A percentile compares a stretch with the other conserved stretches of the same genome.
These are phyloP conservation scores for Rhodotorula glutinis DNA, from an alignment of 1,284 basidiomycete genomes.

Conservation along the genomic window DNA sequence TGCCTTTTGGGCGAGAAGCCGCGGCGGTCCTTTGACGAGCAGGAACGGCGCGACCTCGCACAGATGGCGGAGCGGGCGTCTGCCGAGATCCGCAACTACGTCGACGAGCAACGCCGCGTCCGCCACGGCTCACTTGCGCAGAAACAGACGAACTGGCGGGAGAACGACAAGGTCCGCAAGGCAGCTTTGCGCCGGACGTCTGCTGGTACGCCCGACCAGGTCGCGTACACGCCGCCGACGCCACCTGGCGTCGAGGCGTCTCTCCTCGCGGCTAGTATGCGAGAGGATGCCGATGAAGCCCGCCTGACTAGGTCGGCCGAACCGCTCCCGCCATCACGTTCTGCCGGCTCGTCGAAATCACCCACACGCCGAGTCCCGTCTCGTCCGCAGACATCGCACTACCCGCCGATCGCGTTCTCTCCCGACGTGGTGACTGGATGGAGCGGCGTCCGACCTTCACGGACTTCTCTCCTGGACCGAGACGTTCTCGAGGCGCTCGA, in stretches of 20 bases:
- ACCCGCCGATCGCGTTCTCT: too few relatives aligned
- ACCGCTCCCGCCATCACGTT: too few relatives aligned
- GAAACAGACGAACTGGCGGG: slow-evolving; percentile 4
- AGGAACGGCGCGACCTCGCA: slow-evolving; percentile 27
- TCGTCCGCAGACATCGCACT: too few relatives aligned
- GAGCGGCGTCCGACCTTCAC: background rate
- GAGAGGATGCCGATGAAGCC: too few relatives aligned
- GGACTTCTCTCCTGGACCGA: background rate
- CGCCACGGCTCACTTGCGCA: slow-evolving; percentile 1
- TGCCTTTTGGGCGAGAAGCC: slow-evolving; percentile 34
- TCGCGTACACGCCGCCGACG: too few relatives aligned
- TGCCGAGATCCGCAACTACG: slow-evolving; percentile 23
- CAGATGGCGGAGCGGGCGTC: slow-evolving; percentile 30
- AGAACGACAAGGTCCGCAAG: background rate
- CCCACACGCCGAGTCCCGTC: too few relatives aligned
- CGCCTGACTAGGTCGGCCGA: too few relatives aligned
- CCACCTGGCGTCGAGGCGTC: too few relatives aligned
- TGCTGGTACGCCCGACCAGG: too few relatives aligned
- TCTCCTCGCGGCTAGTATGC: too few relatives aligned
- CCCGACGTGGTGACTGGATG: too few relatives aligned
- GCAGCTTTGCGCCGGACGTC: background rate
- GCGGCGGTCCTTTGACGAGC: slow-evolving; percentile 9
- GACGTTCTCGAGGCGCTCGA: slow-evolving; percentile 30
- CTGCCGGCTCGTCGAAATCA: too few relatives aligned
- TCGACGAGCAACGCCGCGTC: slow-evolving; percentile 8